Evolutionary conservation across 805 yeast genomes (phyloP).

Genomic region (Candida taoyuanica): DNA sequence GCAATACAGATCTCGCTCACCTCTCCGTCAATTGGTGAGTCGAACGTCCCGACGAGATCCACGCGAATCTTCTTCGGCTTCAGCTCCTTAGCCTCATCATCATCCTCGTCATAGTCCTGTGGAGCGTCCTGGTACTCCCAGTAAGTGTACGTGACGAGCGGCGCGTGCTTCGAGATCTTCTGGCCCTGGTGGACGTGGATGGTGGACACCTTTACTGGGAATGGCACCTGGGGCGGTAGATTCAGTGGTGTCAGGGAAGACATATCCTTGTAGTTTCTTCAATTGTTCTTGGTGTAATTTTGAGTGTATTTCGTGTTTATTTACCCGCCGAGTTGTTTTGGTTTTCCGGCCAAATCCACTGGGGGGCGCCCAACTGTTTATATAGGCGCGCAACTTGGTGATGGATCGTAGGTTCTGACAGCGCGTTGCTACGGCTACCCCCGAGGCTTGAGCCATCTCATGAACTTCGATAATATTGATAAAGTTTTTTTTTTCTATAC

Average conservation of each 20-base stretch:
- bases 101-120: constrained; percentile 26
- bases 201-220: constrained; percentile 36
- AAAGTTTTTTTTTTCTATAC: not conserved
- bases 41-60: constrained; percentile 72
- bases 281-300: not conserved
- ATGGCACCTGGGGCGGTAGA: constrained; percentile 29
- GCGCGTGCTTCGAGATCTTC: constrained; percentile 33
- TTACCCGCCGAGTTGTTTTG: no score
- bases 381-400: not conserved
- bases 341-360: not conserved
- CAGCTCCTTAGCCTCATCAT: constrained; percentile 14
- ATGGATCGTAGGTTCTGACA: not conserved
- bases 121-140: constrained; percentile 36
- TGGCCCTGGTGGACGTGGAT: constrained; percentile 30
- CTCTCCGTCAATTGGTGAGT: constrained; percentile 76
- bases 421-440: not conserved
- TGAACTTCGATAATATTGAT: no score
- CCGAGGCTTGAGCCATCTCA: no score
- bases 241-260: constrained; percentile 20
- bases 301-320: no score
- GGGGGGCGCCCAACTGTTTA: not conserved
- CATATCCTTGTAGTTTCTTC: constrained; percentile 8
- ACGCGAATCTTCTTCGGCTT: constrained; percentile 38
- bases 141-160: constrained; percentile 39
- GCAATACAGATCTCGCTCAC: constrained; percentile 46